phyloP scores from a whole-genome alignment of 768 basidiomycete species.

The Trametes cinnabarina region DNA sequence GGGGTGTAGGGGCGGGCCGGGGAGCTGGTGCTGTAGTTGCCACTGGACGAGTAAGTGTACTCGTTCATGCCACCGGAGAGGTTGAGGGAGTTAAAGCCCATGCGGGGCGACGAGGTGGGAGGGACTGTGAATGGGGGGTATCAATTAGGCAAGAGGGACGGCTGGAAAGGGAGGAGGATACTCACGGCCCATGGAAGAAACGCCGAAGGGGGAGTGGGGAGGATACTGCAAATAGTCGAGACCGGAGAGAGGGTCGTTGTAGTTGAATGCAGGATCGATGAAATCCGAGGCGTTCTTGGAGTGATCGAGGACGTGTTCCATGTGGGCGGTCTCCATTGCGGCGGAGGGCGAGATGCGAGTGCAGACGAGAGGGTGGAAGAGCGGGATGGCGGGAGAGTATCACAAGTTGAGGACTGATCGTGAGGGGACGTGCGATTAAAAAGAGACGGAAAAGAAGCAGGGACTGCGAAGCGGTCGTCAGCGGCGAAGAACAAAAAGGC shows the following conservation, averaged over 20 bases:
- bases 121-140: slow-evolving; percentile 42
- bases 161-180: slow-evolving; percentile 24
- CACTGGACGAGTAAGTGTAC: slow-evolving; percentile 54
- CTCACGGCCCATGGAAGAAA: slow-evolving; percentile 61
- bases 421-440: slow-evolving; percentile 16
- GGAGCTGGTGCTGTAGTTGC: slow-evolving; percentile 51
- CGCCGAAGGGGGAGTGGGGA: slow-evolving; percentile 61
- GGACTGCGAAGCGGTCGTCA: slow-evolving; percentile 13
- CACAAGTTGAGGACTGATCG: slow-evolving; percentile 23
- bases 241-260: slow-evolving; percentile 45
- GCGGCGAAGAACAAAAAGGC: neutral
- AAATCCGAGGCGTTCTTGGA: slow-evolving; percentile 47
- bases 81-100: slow-evolving; percentile 63
- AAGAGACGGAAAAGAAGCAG: slow-evolving; percentile 17
- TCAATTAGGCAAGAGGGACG: slow-evolving; percentile 3
- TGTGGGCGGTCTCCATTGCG: slow-evolving; percentile 47
- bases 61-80: slow-evolving; percentile 57
- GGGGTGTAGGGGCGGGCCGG: slow-evolving; percentile 70
- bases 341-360: slow-evolving; percentile 20
- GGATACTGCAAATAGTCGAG: slow-evolving; percentile 71
- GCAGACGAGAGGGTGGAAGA: slow-evolving; percentile 10
- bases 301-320: slow-evolving; percentile 48
- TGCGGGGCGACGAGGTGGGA: slow-evolving; percentile 52
- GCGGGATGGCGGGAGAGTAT: slow-evolving; percentile 19
- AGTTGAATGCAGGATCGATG: slow-evolving; percentile 41